A percentile compares a stretch with the other conserved stretches of the same genome.
Conservation (phyloP, 805 yeast species). For the Kodamaea restingae region DNA sequence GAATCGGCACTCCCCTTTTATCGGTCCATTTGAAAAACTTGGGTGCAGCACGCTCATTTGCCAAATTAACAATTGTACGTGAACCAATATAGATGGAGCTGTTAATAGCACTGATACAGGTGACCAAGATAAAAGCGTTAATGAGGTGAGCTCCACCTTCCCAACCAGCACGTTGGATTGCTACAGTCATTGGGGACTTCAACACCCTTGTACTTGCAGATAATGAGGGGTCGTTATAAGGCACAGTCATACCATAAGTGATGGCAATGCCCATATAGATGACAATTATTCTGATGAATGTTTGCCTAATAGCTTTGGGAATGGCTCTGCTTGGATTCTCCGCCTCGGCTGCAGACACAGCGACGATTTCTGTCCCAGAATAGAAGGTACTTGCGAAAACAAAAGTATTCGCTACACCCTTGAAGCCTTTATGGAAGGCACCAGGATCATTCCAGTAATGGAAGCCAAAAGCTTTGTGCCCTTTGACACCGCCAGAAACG, state of each 20-base stretch:
- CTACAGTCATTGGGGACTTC: constrained; percentile 41
- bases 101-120: constrained; percentile 67
- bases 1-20: constrained; percentile 60
- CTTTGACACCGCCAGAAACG: constrained; percentile 42
- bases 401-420: constrained; percentile 53
- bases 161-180: constrained; percentile 41
- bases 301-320: constrained; percentile 55
- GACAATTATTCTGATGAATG: constrained; percentile 50
- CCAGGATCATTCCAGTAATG: constrained; percentile 44
- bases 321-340: constrained; percentile 55
- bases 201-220: constrained; percentile 34
- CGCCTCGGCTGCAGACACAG: constrained; percentile 59
- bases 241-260: constrained; percentile 57
- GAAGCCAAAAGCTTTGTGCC: constrained; percentile 36
- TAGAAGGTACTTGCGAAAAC: constrained; percentile 59
- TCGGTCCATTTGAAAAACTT: constrained; percentile 48
- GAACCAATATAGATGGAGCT: constrained; percentile 67
- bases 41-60: constrained; percentile 60
- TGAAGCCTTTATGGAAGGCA: constrained; percentile 44
- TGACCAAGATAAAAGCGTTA: constrained; percentile 58
- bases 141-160: constrained; percentile 46
- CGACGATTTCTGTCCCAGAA: constrained; percentile 55
- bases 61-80: constrained; percentile 61
- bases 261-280: constrained; percentile 53
- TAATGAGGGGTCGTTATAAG: constrained; percentile 49